A percentile compares a stretch with the other conserved stretches of the same genome.
Evolutionary conservation across 306 rosid species (phyloP).

Genomic region (Pyrus bretschneideri): DNA sequence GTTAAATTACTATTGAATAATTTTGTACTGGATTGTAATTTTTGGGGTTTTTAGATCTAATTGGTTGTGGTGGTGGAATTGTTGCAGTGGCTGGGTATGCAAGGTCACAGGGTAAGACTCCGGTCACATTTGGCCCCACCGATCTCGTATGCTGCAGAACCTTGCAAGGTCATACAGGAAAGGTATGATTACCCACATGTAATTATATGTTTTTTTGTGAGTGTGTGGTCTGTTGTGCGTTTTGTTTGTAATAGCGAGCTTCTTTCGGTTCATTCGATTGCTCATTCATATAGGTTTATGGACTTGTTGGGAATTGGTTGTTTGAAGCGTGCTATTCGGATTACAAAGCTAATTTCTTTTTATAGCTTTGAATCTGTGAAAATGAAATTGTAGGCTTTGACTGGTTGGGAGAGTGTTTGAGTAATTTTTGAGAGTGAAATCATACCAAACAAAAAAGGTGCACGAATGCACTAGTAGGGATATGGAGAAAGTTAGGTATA

Average conservation of each 20-base stretch:
- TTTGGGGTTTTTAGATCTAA: constrained; percentile 22
- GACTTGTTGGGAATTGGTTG: neutral
- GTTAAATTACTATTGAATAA: neutral
- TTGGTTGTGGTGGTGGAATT: constrained; percentile 15
- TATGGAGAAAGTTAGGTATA: neutral
- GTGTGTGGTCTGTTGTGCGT: neutral
- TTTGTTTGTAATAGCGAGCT: neutral
- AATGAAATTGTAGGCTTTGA: neutral
- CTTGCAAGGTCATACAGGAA: constrained; percentile 80
- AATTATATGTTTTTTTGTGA: neutral
- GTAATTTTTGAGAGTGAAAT: neutral
- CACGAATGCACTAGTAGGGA: neutral
- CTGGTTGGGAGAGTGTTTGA: neutral
- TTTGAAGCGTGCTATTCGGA: neutral
- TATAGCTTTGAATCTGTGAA: neutral
- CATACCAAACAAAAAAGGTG: neutral
- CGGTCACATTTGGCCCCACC: constrained; percentile 77
- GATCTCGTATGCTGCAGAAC: constrained; percentile 98
- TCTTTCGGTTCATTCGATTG: neutral
- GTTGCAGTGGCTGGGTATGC: constrained; percentile 64
- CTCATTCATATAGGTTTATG: neutral
- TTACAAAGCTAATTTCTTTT: neutral
- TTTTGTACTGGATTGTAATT: neutral
- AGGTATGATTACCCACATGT: constrained; percentile 30
- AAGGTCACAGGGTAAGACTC: constrained; percentile 60